A percentile compares a stretch with the other conserved stretches of the same genome.
These are phyloP conservation scores for Shiraia bambusicola DNA, from an alignment of 2,329 filamentous ascomycete genomes.

Conservation along the genomic window DNA sequence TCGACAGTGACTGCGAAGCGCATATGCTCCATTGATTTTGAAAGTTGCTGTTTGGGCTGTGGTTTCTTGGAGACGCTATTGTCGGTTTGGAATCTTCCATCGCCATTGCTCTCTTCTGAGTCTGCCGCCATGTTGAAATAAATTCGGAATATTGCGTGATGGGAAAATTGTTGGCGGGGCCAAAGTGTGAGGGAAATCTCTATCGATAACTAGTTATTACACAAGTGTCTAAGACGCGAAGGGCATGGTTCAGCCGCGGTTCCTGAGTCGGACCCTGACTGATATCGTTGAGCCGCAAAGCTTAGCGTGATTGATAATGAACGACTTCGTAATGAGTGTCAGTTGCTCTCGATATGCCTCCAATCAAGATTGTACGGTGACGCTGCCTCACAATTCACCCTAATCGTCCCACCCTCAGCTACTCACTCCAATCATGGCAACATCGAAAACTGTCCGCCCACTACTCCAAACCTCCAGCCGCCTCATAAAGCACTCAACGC, in stretches of 20 bases:
- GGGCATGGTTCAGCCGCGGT: conserved; percentile 12
- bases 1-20: conserved; percentile 51
- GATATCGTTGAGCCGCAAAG: conserved; percentile 26
- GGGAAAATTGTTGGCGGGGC: neutral
- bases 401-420: neutral
- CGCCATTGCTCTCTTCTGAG: conserved; percentile 11
- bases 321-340: conserved; percentile 7
- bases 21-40: conserved; percentile 56
- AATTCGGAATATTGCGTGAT: neutral
- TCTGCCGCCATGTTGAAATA: conserved; percentile 20
- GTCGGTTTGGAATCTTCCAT: conserved; percentile 35
- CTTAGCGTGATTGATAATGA: conserved; percentile 18
- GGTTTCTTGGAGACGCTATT: conserved; percentile 34
- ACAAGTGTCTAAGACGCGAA: conserved; percentile 4
- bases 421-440: conserved; percentile 24
- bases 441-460: conserved; percentile 31
- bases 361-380: conserved; percentile 21
- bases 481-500: conserved; percentile 10
- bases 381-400: conserved; percentile 2
- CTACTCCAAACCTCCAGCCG: conserved; percentile 29
- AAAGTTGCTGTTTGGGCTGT: conserved; percentile 48
- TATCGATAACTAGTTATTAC: conserved; percentile 23
- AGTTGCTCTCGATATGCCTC: conserved; percentile 1
- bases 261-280: conserved; percentile 26
- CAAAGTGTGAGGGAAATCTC: conserved; percentile 9